Base-by-base conservation (phyloP, 139 green algal genomes). In the Tetraselmis chui region DNA sequence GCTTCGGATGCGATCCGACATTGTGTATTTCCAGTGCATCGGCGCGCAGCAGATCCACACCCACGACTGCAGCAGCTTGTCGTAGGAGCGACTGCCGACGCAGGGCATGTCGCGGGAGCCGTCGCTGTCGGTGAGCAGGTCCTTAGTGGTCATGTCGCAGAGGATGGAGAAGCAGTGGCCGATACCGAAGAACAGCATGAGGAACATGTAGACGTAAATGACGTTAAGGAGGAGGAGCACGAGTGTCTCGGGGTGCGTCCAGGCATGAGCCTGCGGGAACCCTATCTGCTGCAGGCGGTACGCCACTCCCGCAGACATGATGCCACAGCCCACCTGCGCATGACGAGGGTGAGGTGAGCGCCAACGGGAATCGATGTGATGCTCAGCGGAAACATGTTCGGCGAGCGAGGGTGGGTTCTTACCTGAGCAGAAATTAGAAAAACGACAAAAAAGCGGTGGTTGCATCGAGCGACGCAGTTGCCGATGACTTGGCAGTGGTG, bases 401-500 rank as follows among this genome's bases (percentile, higher is more conserved):
- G n/a, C n/a, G n/a, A n/a, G n/a, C n/a, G n/a, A n/a, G n/a, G n/a
- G n/a, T n/a, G n/a, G n/a, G n/a, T 79, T 27, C 27, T 79, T 32
- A 79, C 76, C 28, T 79, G 76, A 32, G 25, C 79, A 28, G 23
- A 84, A 28, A 89, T 79, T n/a, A 94, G 82, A 27, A 94, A 91
- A 0, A 59, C 79, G 0, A 89, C 86, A 89, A 95, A 95, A 82
- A 92, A 96, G 27, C 92, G 81, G 83, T 96, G 91, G 85, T 95
- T 96, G 59, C 86, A 82, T 1, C 59, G 30, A 0, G 86, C 92
- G 22, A 96, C 87, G 83, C 92, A 96, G 79, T 89, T 94, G 32
- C 86, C 90, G 29, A 96, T 85, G 0, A 90, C 89, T 26, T 83
- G 87, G 83, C 93, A 96, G 82, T 96, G 93, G 79, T 97, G 93